These are phyloP conservation scores for Paspalum vaginatum DNA, from an alignment of 176 grass and related monocot genomes.

Conservation along the genomic window DNA sequence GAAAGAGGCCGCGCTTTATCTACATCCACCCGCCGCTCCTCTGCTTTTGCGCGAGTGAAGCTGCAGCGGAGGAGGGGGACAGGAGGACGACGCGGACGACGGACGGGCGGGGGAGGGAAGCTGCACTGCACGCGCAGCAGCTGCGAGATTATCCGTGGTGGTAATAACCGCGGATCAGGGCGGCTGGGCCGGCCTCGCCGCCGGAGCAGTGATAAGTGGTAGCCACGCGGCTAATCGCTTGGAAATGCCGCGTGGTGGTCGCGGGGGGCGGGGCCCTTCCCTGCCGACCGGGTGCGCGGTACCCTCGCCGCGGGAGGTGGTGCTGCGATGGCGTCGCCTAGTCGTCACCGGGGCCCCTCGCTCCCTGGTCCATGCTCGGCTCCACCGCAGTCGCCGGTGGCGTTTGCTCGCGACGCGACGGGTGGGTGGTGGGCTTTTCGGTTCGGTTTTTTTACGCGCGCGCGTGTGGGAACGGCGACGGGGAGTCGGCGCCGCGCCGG, in stretches of 20 bases:
- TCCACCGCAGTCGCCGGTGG: neutral
- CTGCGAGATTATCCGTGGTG: neutral
- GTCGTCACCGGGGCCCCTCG: too few relatives aligned
- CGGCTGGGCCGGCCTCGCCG: neutral
- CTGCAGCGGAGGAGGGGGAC: too few relatives aligned
- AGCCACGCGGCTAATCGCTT: neutral
- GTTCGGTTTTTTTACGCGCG: neutral
- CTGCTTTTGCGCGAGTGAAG: neutral
- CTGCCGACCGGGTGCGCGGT: neutral
- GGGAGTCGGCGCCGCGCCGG: neutral
- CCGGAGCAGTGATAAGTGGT: neutral
- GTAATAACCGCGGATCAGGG: neutral
- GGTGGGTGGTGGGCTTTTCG: too few relatives aligned
- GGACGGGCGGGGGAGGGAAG: neutral
- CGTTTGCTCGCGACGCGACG: neutral
- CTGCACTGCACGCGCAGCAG: too few relatives aligned
- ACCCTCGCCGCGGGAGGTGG: too few relatives aligned
- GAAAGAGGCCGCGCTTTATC: slow-evolving; percentile 24
- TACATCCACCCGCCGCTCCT: neutral
- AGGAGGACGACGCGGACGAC: neutral
- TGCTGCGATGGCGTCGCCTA: too few relatives aligned
- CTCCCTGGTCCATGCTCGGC: too few relatives aligned
- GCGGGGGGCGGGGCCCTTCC: neutral
- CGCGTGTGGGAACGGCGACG: neutral
- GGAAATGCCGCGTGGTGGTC: neutral